Evolutionary conservation across 257 asterid species (phyloP).

Genomic region (Solanum virginianum): DNA sequence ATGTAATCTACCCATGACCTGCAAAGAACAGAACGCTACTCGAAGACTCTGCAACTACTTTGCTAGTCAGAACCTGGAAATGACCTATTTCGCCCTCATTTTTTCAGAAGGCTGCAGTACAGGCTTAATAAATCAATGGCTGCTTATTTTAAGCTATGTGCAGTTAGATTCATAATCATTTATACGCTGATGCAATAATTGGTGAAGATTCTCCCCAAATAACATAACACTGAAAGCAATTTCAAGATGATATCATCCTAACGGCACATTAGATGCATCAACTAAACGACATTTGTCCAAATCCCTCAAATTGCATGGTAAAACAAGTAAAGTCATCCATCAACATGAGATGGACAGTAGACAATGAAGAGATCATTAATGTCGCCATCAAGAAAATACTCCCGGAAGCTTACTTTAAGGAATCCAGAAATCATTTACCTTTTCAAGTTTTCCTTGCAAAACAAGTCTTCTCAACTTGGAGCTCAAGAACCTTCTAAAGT

Average conservation of each 20-base stretch:
- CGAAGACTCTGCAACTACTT: background rate
- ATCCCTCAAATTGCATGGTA: background rate
- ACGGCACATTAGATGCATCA: background rate
- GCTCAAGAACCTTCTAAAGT: slow-evolving; percentile 29
- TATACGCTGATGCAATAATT: background rate
- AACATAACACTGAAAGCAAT: background rate
- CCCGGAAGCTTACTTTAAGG: background rate
- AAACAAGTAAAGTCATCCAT: background rate
- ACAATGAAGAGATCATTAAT: background rate
- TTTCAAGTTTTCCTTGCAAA: slow-evolving; percentile 35
- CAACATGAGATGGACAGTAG: background rate
- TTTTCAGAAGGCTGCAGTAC: background rate
- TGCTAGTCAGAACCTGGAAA: background rate
- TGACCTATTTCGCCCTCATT: background rate
- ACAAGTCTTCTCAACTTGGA: slow-evolving; percentile 38
- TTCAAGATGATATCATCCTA: background rate
- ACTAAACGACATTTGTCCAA: background rate
- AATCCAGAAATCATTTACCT: slow-evolving; percentile 21
- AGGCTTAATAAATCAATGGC: background rate
- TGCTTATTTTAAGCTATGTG: background rate
- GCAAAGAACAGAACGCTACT: background rate
- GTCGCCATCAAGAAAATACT: background rate
- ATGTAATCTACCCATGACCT: background rate
- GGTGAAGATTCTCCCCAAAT: background rate
- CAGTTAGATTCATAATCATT: background rate